phyloP scores from a whole-genome alignment of 2,329 filamentous ascomycete species.

The Phyllosticta citriasiana region DNA sequence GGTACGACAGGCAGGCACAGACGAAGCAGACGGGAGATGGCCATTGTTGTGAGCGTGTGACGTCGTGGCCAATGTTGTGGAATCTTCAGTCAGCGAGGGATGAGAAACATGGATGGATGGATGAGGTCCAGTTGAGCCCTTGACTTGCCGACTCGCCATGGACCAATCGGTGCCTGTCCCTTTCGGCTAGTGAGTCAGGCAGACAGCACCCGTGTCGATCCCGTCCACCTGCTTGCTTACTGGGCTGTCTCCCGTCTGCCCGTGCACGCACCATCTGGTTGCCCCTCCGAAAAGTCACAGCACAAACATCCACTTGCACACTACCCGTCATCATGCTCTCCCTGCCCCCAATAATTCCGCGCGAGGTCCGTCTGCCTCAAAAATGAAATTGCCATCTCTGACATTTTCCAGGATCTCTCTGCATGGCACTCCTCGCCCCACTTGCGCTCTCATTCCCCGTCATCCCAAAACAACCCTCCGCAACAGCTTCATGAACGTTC shows the following conservation, averaged over 20 bases:
- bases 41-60: neutral
- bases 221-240: no score
- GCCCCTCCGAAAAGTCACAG: neutral
- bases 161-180: neutral
- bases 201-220: no score
- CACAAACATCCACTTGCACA: neutral
- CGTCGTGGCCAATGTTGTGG: neutral
- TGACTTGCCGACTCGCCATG: neutral
- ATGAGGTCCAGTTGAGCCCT: neutral
- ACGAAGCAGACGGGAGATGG: neutral
- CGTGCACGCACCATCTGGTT: neutral
- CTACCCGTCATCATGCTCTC: constrained; percentile 15
- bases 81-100: neutral
- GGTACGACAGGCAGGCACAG: neutral
- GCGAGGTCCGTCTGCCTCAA: constrained; percentile 14
- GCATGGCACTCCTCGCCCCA: constrained; percentile 9
- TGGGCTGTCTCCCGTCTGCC: no score
- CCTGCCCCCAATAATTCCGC: constrained; percentile 20
- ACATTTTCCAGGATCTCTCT: neutral
- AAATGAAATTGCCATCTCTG: neutral
- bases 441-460: constrained; percentile 13
- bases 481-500: constrained; percentile 11
- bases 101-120: neutral
- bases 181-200: neutral
- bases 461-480: constrained; percentile 19